Conservation (phyloP, 441 rosid genomes). For the Mallotus japonicus region DNA sequence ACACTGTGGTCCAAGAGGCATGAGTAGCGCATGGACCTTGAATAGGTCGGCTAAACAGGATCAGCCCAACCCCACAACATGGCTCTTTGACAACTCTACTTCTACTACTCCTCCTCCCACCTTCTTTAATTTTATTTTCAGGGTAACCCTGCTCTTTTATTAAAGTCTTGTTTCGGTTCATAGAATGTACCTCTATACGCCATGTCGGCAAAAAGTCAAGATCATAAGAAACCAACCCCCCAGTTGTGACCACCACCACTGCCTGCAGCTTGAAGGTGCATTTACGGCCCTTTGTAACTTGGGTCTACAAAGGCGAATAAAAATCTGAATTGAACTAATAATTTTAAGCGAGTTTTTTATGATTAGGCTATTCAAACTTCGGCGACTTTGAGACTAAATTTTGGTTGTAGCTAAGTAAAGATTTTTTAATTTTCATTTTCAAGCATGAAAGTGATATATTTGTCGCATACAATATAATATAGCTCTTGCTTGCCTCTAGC, state of each 20-base stretch:
- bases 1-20: conserved; percentile 10
- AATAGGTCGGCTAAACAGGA: background rate
- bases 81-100: background rate
- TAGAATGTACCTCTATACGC: background rate
- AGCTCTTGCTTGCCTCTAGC: background rate
- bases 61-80: conserved; percentile 14
- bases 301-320: too few relatives aligned
- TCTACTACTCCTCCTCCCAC: background rate
- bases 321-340: too few relatives aligned
- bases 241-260: background rate
- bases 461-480: background rate
- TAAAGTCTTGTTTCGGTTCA: background rate
- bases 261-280: background rate
- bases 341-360: too few relatives aligned
- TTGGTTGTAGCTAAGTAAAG: too few relatives aligned
- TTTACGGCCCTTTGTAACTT: too few relatives aligned
- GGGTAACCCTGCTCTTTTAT: background rate
- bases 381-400: too few relatives aligned
- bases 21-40: background rate
- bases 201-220: background rate
- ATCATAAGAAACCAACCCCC: background rate
- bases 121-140: background rate
- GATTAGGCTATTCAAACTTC: too few relatives aligned
- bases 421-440: too few relatives aligned
- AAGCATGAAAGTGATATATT: background rate